Evolutionary conservation across 306 rosid species (phyloP).

Genomic region (Ziziphus jujuba): DNA sequence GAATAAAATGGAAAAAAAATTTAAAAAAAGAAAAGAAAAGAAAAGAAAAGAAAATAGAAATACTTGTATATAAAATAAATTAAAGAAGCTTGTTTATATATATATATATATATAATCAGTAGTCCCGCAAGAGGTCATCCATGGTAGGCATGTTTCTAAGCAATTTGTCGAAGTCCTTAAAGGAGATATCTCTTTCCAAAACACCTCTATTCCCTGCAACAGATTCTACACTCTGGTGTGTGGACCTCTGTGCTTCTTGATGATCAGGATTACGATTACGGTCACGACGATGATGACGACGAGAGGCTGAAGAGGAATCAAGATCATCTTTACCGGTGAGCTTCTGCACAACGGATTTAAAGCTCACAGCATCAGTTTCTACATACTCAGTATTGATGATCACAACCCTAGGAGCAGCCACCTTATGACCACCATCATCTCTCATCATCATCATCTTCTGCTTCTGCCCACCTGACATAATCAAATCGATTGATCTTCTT

Average conservation of each 20-base stretch:
- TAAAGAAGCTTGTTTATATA: no score
- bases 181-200: slow-evolving; percentile 50
- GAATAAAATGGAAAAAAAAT: not conserved
- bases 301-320: slow-evolving; percentile 11
- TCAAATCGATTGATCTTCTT: no score
- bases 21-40: not conserved
- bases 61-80: not conserved
- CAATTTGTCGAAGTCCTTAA: slow-evolving; percentile 62
- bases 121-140: slow-evolving; percentile 35
- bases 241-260: no score
- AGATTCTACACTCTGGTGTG: not conserved
- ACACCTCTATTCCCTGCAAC: not conserved
- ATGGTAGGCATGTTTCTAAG: slow-evolving; percentile 55
- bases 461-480: no score
- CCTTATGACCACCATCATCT: no score
- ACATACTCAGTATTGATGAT: slow-evolving; percentile 72
- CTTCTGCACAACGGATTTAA: slow-evolving; percentile 73
- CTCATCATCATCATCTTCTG: no score
- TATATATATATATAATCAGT: not conserved
- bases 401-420: slow-evolving; percentile 43
- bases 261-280: no score
- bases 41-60: not conserved
- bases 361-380: slow-evolving; percentile 68
- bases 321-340: slow-evolving; percentile 57
- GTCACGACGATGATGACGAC: not conserved